These are phyloP conservation scores for Xylaria flabelliformis DNA, from an alignment of 495 filamentous ascomycete genomes.

Conservation along the genomic window DNA sequence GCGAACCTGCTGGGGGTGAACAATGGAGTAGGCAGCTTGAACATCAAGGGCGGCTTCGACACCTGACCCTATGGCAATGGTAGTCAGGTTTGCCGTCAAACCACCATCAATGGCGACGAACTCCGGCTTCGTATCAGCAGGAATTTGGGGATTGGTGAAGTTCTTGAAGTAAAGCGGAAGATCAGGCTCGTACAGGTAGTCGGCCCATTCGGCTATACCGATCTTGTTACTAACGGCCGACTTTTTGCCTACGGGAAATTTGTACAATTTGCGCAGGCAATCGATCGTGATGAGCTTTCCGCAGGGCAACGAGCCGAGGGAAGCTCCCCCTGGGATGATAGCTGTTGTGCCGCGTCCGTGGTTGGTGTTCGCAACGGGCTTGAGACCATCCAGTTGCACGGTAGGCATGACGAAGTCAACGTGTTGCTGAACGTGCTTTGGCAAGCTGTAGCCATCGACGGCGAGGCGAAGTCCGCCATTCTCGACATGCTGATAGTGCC, in stretches of 20 bases:
- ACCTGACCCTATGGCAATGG: conserved; percentile 29
- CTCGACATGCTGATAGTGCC: conserved; percentile 55
- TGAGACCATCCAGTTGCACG: conserved; percentile 39
- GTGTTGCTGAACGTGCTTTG: conserved; percentile 32
- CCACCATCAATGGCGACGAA: conserved; percentile 36
- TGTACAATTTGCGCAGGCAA: conserved; percentile 62
- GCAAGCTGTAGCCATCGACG: conserved; percentile 47
- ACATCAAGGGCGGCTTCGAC: conserved; percentile 62
- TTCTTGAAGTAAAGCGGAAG: conserved; percentile 62
- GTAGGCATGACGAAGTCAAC: conserved; percentile 43
- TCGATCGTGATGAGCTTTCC: conserved; percentile 57
- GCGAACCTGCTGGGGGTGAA: conserved; percentile 61
- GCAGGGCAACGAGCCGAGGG: conserved; percentile 42
- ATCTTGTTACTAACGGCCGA: conserved; percentile 52
- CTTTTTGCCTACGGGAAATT: conserved; percentile 50
- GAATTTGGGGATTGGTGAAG: conserved; percentile 41
- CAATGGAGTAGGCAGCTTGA: conserved; percentile 57
- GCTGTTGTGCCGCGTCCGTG: conserved; percentile 5
- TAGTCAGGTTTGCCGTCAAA: conserved; percentile 40
- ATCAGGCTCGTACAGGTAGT: conserved; percentile 58
- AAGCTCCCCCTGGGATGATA: conserved; percentile 3
- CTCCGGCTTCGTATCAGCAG: conserved; percentile 24
- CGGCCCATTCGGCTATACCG: conserved; percentile 59
- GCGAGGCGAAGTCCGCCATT: conserved; percentile 55
- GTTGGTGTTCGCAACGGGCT: conserved; percentile 21